phyloP scores from a whole-genome alignment of 139 green algal genomes.

The Chlorella vulgaris region DNA sequence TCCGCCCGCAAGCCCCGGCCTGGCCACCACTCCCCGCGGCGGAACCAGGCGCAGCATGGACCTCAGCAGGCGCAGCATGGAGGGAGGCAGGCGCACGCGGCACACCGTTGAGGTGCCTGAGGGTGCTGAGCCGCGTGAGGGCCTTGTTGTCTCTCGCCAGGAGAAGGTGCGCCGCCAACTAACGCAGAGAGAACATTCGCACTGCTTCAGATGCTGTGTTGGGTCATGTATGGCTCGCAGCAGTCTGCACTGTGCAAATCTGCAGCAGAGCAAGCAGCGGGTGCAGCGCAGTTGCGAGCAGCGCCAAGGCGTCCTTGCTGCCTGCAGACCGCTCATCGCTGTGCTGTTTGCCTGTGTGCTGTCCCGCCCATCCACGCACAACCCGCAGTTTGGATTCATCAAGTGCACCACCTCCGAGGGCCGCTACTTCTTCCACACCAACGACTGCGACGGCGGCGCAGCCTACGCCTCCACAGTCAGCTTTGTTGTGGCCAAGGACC shows the following conservation, averaged over 20 bases:
- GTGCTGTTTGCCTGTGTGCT: too few species aligned
- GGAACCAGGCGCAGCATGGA: too few species aligned
- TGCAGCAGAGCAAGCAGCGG: too few species aligned
- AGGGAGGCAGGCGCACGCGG: neutral
- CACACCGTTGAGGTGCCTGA: constrained; percentile 38
- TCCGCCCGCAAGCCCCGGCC: neutral
- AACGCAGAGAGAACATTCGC: neutral
- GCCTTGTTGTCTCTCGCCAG: constrained; percentile 36
- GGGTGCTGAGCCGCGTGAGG: constrained; percentile 9
- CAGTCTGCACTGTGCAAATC: too few species aligned
- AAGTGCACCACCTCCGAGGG: constrained; percentile 36
- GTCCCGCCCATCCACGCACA: too few species aligned
- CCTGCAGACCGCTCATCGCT: too few species aligned
- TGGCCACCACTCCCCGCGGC: too few species aligned
- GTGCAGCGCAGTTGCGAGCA: too few species aligned
- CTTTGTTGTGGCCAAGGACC: constrained; percentile 37
- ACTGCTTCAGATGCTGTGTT: too few species aligned
- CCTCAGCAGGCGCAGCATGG: too few species aligned
- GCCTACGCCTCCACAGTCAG: constrained; percentile 20
- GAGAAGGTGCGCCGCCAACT: constrained; percentile 20
- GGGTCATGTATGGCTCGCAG: too few species aligned
- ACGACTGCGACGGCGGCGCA: constrained; percentile 31
- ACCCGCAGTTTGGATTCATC: constrained; percentile 50
- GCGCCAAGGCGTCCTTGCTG: too few species aligned
- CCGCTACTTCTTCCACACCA: constrained; percentile 48